Conservation (phyloP, 1,139 yeast species). For the Kluyveromyces sp. region DNA sequence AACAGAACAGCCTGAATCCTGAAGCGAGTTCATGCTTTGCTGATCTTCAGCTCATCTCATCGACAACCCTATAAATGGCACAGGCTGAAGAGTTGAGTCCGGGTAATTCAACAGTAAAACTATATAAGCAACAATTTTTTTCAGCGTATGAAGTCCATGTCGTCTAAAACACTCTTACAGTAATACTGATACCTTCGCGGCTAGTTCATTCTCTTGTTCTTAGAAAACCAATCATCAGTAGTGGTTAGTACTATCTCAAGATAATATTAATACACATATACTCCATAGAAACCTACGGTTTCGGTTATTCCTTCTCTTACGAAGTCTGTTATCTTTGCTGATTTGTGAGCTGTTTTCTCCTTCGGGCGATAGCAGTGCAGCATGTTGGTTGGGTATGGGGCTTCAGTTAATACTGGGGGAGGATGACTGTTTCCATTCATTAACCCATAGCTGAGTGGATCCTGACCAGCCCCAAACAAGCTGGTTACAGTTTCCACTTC, state of each 20-base stretch:
- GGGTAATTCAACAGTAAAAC: too few relatives aligned
- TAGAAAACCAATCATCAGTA: slow-evolving; percentile 34
- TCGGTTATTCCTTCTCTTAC: slow-evolving; percentile 23
- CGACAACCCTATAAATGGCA: not conserved
- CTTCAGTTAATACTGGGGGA: slow-evolving; percentile 32
- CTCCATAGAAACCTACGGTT: slow-evolving; percentile 47
- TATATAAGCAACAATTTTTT: too few relatives aligned
- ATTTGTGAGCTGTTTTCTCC: not conserved
- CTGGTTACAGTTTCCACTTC: slow-evolving; percentile 60
- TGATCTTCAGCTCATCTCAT: not conserved
- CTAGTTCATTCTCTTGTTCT: slow-evolving; percentile 8
- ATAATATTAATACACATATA: slow-evolving; percentile 35
- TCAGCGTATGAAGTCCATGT: too few relatives aligned
- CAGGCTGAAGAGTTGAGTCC: not conserved
- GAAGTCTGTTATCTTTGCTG: slow-evolving; percentile 4
- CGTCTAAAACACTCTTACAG: too few relatives aligned
- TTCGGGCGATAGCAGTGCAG: not conserved
- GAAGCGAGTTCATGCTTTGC: too few relatives aligned
- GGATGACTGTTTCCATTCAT: slow-evolving; percentile 24
- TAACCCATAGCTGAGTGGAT: slow-evolving; percentile 35
- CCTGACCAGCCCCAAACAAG: slow-evolving; percentile 35
- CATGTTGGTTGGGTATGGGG: slow-evolving; percentile 6
- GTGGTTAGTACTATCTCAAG: slow-evolving; percentile 38
- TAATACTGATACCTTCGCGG: not conserved
- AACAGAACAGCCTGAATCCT: too few relatives aligned